Evolutionary conservation across 208 protist species (phyloP).

Genomic region (Trypanosoma rangeli): DNA sequence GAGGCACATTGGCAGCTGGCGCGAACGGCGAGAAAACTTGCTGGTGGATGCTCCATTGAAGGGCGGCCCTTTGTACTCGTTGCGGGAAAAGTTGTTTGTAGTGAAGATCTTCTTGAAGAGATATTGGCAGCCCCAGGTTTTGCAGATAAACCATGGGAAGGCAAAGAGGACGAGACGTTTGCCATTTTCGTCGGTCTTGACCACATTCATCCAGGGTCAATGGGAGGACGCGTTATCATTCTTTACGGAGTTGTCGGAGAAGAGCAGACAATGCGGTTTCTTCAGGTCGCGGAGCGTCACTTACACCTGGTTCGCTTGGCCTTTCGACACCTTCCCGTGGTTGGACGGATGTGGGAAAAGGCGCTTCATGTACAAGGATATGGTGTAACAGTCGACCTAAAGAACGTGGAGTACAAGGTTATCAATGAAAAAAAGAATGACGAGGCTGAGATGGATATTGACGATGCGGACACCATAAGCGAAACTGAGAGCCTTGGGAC

Average conservation of each 20-base stretch:
- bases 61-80: constrained; percentile 27
- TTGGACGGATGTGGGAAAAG: constrained; percentile 36
- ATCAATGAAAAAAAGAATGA: constrained; percentile 79
- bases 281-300: constrained; percentile 26
- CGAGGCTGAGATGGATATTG: not conserved
- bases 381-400: constrained; percentile 94
- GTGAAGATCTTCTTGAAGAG: constrained; percentile 9
- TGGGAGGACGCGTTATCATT: constrained; percentile 31
- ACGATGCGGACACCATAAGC: not conserved
- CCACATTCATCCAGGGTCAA: constrained; percentile 32
- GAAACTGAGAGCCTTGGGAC: not conserved
- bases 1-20: constrained; percentile 65
- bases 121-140: not conserved
- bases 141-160: not conserved
- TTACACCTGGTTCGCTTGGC: constrained; percentile 24
- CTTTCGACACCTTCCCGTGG: constrained; percentile 66
- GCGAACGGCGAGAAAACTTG: constrained; percentile 13
- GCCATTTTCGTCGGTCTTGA: constrained; percentile 32
- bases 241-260: constrained; percentile 69
- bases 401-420: constrained; percentile 97
- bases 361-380: constrained; percentile 89
- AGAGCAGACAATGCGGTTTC: constrained; percentile 31
- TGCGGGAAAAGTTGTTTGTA: constrained; percentile 15
- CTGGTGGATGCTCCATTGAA: constrained; percentile 21
- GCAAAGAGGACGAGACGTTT: constrained; percentile 1